Evolutionary conservation across 208 protist species (phyloP).

Genomic region (Trichomonas tenax): DNA sequence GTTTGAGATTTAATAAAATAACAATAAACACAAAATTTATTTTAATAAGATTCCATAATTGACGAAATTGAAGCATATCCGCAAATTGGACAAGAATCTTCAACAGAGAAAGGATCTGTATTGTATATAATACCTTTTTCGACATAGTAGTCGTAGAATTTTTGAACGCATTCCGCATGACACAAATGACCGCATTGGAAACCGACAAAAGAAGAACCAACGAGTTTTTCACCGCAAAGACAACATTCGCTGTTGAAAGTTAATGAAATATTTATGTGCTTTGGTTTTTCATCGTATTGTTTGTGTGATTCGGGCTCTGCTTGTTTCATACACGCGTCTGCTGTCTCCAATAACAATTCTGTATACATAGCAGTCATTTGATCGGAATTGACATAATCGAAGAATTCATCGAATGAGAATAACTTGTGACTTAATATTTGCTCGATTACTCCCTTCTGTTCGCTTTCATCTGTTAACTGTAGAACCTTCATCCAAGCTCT

Average conservation of each 20-base stretch:
- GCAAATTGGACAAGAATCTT: not conserved
- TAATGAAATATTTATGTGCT: not conserved
- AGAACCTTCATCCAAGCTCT: not conserved
- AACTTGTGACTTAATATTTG: not conserved
- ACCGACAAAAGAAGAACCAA: not conserved
- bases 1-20: not conserved
- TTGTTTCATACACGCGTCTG: not conserved
- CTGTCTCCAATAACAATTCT: not conserved
- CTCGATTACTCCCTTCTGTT: not conserved
- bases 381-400: not conserved
- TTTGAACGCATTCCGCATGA: not conserved
- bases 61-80: not conserved
- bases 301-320: not conserved
- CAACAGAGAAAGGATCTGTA: not conserved
- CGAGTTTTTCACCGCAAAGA: not conserved
- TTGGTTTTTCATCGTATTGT: not conserved
- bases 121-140: not conserved
- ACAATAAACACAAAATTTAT: not conserved
- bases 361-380: not conserved
- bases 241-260: not conserved
- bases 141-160: not conserved
- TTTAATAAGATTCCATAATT: not conserved
- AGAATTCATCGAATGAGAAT: not conserved
- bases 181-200: not conserved
- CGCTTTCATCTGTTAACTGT: not conserved